Percentiles rank a stretch among this genome's conserved stretches.
phyloP scores from a whole-genome alignment of 2,329 filamentous ascomycete species.

The Ophiostoma pallidulum region DNA sequence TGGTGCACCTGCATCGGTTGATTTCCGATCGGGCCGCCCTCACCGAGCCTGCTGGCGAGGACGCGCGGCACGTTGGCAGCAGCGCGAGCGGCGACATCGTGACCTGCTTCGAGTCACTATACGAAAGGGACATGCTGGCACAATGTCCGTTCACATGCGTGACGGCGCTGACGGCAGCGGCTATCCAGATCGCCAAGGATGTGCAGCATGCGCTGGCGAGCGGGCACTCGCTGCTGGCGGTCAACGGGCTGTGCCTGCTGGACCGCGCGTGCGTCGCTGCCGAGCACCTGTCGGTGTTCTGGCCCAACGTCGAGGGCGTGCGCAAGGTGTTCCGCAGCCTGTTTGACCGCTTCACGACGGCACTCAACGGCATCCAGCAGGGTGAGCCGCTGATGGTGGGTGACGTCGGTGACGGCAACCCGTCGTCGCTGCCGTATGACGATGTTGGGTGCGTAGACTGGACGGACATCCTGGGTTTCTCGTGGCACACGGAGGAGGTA shows the following conservation, averaged over 20 bases:
- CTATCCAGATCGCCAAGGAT: conserved; percentile 10
- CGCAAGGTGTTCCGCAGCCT: conserved; percentile 10
- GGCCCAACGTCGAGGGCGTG: conserved; percentile 13
- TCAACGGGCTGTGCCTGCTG: conserved; percentile 5
- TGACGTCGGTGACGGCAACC: too few species aligned
- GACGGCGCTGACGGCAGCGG: conserved; percentile 8
- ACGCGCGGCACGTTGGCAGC: background rate
- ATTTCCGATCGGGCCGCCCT: too few species aligned
- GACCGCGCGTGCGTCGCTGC: conserved; percentile 5
- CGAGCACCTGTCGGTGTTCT: conserved; percentile 7
- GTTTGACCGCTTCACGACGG: conserved; percentile 5
- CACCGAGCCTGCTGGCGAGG: background rate
- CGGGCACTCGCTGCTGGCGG: conserved; percentile 3
- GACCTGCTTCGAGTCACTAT: conserved; percentile 2
- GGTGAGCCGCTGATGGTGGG: background rate
- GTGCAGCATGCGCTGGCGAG: conserved; percentile 4
- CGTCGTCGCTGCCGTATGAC: background rate
- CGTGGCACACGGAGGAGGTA: conserved; percentile 1
- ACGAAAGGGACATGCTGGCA: background rate
- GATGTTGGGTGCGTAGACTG: conserved; percentile 6
- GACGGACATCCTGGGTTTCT: conserved; percentile 9
- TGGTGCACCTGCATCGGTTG: conserved; percentile 11
- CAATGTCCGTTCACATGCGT: conserved; percentile 9
- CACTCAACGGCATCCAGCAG: conserved; percentile 1
- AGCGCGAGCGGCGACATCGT: conserved; percentile 8